These are phyloP conservation scores for Echites panduratus DNA, from an alignment of 257 asterid genomes.

Conservation along the genomic window DNA sequence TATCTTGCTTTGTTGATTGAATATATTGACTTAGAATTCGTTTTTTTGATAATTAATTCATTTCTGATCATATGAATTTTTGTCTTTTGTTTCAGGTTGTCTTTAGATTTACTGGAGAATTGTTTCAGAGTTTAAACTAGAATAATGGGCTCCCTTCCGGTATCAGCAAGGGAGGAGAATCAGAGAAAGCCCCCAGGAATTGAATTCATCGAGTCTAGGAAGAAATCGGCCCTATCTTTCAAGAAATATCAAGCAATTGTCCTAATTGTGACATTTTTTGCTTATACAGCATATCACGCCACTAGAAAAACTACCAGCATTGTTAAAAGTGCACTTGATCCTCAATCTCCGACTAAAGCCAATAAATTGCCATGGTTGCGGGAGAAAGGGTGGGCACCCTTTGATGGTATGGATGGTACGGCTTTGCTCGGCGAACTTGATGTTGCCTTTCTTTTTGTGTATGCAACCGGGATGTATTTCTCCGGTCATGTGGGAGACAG, in stretches of 20 bases:
- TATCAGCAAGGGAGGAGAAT: constrained; percentile 20
- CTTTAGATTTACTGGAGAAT: constrained; percentile 13
- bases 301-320: constrained; percentile 92
- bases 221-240: constrained; percentile 60
- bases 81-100: constrained; percentile 29
- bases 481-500: constrained; percentile 92
- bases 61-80: constrained; percentile 10
- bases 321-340: constrained; percentile 92
- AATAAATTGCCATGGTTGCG: constrained; percentile 26
- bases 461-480: constrained; percentile 84
- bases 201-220: constrained; percentile 44
- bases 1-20: background rate
- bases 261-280: constrained; percentile 69
- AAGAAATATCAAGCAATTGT: constrained; percentile 74
- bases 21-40: background rate
- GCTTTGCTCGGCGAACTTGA: constrained; percentile 87
- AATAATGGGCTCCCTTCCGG: constrained; percentile 54
- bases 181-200: constrained; percentile 65
- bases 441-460: constrained; percentile 82
- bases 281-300: constrained; percentile 78
- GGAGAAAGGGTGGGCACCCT: constrained; percentile 88
- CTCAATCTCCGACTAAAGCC: constrained; percentile 46
- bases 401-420: constrained; percentile 68
- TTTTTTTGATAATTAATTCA: background rate
- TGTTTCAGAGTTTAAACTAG: constrained; percentile 2